Base-by-base conservation (phyloP, 495 filamentous ascomycete genomes). In the Tuber calosporum region DNA sequence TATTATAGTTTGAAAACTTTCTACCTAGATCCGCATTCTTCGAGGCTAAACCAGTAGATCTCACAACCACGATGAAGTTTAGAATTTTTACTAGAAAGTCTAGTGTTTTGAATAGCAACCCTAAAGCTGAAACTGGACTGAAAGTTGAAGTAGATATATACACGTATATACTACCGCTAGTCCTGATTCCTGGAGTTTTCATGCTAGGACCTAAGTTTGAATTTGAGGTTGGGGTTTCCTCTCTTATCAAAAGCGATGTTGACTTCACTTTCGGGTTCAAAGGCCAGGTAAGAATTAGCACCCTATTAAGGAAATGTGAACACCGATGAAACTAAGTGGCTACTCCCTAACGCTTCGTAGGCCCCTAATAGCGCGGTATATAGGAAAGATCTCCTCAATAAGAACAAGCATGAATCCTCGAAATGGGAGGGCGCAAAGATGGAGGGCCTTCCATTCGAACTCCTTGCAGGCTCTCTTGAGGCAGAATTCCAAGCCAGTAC, bases 261-360 rank as follows among this genome's bases (percentile, higher is more conserved):
- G 72, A 73, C 17, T 73, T 73, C 8, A 69, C 41, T 15, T 73
- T 73, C 30, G 72, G 72, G n/a, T n/a, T 73, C 30, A 48, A 69
- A 48, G 72, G 72, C 4, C 69, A 67, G 34, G 72, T 73, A 62
- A 48, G 66, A 34, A 43, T 36, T 36, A 43, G 13, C 22, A 38
- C 0, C 1, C 8, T 2, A 13, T 8, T 26, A 30, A 11, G 17
- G 45, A 58, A 30, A 30, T 17, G 6, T 34, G 39, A 40, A 30
- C 13, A 15, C 17, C 26, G n/a, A 34, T 15, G 26, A 5, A 62
- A 62, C 17, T 13, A 58, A 26, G 9, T 13, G 20, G 43, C 13
- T 17, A 17, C 34, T 62, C 34, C 53, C 53, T 62, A 34, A 62
- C 53, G 17, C 34, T 62, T 30, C n/a, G 53, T 26, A 73, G 72